Percentiles rank a stretch among this genome's conserved stretches.
Evolutionary conservation across 345 rosid species (phyloP).

Genomic region (Bretschneidera sinensis): DNA sequence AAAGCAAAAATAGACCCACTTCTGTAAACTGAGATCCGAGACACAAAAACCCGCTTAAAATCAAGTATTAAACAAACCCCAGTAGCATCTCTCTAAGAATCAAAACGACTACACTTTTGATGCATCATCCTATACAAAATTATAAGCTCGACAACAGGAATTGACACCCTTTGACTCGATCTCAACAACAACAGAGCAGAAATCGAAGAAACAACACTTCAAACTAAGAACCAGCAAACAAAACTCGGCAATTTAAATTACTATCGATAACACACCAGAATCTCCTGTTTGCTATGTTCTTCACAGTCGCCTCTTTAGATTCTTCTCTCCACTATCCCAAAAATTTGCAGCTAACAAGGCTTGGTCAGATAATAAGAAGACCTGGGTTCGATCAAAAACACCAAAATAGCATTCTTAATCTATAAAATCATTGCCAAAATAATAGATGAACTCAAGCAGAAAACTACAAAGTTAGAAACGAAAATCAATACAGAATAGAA

Average conservation of each 20-base stretch:
- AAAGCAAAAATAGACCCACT: conserved; percentile 10
- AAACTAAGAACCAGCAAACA: background rate
- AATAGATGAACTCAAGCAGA: background rate
- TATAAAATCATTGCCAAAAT: background rate
- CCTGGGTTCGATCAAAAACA: conserved; percentile 28
- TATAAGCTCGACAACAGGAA: conserved; percentile 2
- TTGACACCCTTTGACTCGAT: conserved; percentile 22
- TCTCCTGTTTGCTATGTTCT: background rate
- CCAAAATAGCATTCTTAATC: conserved; percentile 10
- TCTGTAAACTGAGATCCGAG: conserved; percentile 13
- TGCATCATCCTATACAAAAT: conserved; percentile 1
- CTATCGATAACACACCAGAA: conserved; percentile 15
- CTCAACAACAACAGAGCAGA: conserved; percentile 21
- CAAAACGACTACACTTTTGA: conserved; percentile 8
- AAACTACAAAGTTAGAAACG: background rate
- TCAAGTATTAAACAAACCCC: conserved; percentile 14
- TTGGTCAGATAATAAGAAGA: conserved; percentile 16
- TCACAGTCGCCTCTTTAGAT: background rate
- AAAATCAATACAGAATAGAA: background rate
- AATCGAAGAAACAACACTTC: conserved; percentile 8
- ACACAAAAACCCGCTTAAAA: conserved; percentile 11
- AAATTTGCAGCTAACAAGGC: conserved; percentile 17
- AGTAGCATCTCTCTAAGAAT: conserved; percentile 2
- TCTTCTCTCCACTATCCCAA: conserved; percentile 1
- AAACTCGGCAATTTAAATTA: background rate